Evolutionary conservation across 2,329 filamentous ascomycete species (phyloP), one percentile per base, ranked within the genome.

Genomic region (Fusarium dlaminii): DNA sequence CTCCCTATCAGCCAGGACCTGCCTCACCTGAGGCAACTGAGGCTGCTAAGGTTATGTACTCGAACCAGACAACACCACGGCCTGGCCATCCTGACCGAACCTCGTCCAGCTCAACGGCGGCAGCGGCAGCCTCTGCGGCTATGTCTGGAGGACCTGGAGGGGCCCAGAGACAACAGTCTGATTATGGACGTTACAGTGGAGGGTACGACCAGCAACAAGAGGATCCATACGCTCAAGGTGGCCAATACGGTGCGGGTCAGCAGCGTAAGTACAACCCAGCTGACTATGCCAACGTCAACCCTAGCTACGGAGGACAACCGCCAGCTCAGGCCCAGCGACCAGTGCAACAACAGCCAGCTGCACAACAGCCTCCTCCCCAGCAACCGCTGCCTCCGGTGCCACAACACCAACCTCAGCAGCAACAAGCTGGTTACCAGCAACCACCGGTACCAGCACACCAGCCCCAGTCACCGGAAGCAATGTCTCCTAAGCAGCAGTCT

Each of bases 191-290:
- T 20, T 82, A 83, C 32, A 77, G 72, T 22, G 78, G 78, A n/a
- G 74, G 78, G 13, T 80, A 82, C 32, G 80, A 80, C 32, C 79
- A 82, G 52, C 75, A 78, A 11, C 79, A 79, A 46, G 81, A 82
- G n/a, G 83, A 85, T 37, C 75, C 78, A 7, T 84, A 83, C 67
- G 77, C 73, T 42, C 78, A 80, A 58, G 75, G 76, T n/a, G 80
- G 77, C 32, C 81, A 82, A 63, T 80, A 83, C 54, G 78, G 79
- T 17, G 74, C 80, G 51, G 72, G 79, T 22, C 83, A 87, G 70
- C 90, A 92, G 75, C 86, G 90, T 45, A 90, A 90, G 75, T 96
- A 96, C 81, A 94, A 96, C 80, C 94, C 94, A 34, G 90, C 90
- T 30, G 92, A 92, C 72, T 96, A 95, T 80, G 92, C 91, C 67